Percentiles rank a stretch among this genome's conserved stretches.
phyloP scores from a whole-genome alignment of 768 basidiomycete genomes.

The Russula vinacea region DNA sequence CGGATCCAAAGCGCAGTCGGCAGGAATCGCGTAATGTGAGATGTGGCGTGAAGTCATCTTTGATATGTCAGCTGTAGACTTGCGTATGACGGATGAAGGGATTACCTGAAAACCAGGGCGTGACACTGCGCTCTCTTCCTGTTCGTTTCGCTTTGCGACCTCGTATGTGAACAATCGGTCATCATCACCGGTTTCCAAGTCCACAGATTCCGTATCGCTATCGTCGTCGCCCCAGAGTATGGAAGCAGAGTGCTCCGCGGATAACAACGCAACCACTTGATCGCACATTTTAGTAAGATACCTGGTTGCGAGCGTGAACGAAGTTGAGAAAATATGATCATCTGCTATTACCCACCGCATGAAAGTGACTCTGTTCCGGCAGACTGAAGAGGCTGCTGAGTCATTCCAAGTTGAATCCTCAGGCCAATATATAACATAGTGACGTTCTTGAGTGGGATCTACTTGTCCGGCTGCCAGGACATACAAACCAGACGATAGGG shows the following conservation, averaged over 20 bases:
- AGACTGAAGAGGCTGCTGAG: slow-evolving; percentile 42
- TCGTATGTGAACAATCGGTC: slow-evolving; percentile 54
- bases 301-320: slow-evolving; percentile 35
- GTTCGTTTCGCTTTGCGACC: slow-evolving; percentile 52
- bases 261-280: slow-evolving; percentile 51
- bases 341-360: slow-evolving; percentile 46
- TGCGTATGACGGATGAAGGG: not conserved
- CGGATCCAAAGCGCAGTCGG: not conserved
- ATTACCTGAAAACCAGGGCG: slow-evolving; percentile 48
- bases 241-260: slow-evolving; percentile 44
- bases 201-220: slow-evolving; percentile 31
- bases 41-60: slow-evolving; percentile 6
- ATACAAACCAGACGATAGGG: slow-evolving; percentile 53
- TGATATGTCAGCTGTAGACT: not conserved
- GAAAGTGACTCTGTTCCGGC: slow-evolving; percentile 56
- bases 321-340: not conserved
- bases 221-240: slow-evolving; percentile 46
- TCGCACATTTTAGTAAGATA: slow-evolving; percentile 60
- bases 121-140: slow-evolving; percentile 48
- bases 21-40: not conserved
- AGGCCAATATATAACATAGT: slow-evolving; percentile 39
- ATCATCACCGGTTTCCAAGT: slow-evolving; percentile 42
- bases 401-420: slow-evolving; percentile 54
- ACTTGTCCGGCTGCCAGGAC: slow-evolving; percentile 33
- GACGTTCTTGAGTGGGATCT: slow-evolving; percentile 29